These are phyloP conservation scores for Castanopsis chinensis DNA, from an alignment of 306 rosid genomes.

Conservation along the genomic window DNA sequence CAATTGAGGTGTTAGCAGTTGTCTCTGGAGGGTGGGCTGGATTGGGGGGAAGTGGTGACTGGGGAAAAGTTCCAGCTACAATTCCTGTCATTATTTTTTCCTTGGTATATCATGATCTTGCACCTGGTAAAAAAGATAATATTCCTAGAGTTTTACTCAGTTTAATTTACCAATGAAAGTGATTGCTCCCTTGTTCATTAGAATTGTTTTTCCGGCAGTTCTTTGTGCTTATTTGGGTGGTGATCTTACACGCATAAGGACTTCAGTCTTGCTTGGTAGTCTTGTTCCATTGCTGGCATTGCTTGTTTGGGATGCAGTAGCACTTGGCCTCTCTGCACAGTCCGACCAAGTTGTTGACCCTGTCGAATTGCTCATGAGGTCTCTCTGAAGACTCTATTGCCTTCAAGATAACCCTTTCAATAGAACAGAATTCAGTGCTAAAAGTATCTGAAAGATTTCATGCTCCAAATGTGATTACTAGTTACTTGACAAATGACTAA, in stretches of 20 bases:
- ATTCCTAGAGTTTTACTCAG: background rate
- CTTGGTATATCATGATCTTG: slow-evolving; percentile 67
- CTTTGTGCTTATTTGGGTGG: slow-evolving; percentile 78
- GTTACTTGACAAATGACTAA: background rate
- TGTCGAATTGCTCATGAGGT: slow-evolving; percentile 64
- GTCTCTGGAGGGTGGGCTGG: slow-evolving; percentile 61
- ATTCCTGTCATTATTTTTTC: slow-evolving; percentile 64
- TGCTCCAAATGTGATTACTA: background rate
- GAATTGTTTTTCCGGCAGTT: slow-evolving; percentile 39
- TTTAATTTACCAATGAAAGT: background rate
- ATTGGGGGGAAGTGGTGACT: slow-evolving; percentile 43
- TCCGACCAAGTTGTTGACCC: slow-evolving; percentile 56
- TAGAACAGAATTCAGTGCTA: background rate
- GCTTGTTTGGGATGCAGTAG: slow-evolving; percentile 69
- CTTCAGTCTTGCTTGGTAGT: slow-evolving; percentile 63
- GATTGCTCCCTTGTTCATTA: background rate
- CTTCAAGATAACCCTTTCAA: background rate
- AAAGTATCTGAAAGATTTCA: background rate
- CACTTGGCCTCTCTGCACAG: slow-evolving; percentile 50
- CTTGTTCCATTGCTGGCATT: slow-evolving; percentile 57
- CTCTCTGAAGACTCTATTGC: background rate
- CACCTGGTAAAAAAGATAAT: slow-evolving; percentile 46
- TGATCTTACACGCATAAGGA: slow-evolving; percentile 53
- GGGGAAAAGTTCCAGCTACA: slow-evolving; percentile 55
- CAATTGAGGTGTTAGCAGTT: slow-evolving; percentile 54